Percentiles rank a stretch among this genome's conserved stretches.
phyloP scores from a whole-genome alignment of 2,329 filamentous ascomycete species.

The Penicillium freii region DNA sequence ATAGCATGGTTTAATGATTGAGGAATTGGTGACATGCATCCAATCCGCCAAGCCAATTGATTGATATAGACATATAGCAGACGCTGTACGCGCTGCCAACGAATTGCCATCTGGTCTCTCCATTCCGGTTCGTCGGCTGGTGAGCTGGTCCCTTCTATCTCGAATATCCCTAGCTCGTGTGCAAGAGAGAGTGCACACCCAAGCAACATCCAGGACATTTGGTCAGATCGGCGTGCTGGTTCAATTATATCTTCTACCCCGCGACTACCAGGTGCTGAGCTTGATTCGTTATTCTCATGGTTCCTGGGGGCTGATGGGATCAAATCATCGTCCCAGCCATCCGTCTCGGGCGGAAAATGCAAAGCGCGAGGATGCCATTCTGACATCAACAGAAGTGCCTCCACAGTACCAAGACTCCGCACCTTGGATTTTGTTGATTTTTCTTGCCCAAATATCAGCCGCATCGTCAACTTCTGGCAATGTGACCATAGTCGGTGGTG shows the following conservation, averaged over 20 bases:
- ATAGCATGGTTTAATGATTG: slow-evolving; percentile 41
- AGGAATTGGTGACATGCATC: slow-evolving; percentile 52
- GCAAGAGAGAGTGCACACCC: slow-evolving; percentile 54
- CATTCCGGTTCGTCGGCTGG: slow-evolving; percentile 29
- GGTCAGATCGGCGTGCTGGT: slow-evolving; percentile 54
- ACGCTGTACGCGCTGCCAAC: slow-evolving; percentile 38
- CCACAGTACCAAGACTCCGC: slow-evolving; percentile 53
- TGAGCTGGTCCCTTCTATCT: slow-evolving; percentile 37
- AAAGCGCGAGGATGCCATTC: slow-evolving; percentile 58
- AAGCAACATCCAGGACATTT: slow-evolving; percentile 61
- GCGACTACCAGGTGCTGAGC: slow-evolving; percentile 35
- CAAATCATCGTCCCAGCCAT: slow-evolving; percentile 57
- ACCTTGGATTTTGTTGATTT: slow-evolving; percentile 51
- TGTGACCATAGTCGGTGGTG: slow-evolving; percentile 56
- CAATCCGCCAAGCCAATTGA: slow-evolving; percentile 53
- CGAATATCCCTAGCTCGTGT: slow-evolving; percentile 54
- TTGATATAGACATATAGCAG: slow-evolving; percentile 51
- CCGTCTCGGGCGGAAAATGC: slow-evolving; percentile 53
- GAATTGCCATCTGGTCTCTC: slow-evolving; percentile 32
- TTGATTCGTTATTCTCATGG: slow-evolving; percentile 28
- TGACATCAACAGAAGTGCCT: slow-evolving; percentile 54
- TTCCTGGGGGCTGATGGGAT: slow-evolving; percentile 44
- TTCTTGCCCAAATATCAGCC: slow-evolving; percentile 55
- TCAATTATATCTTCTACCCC: slow-evolving; percentile 57
- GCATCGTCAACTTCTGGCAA: slow-evolving; percentile 53